Percentiles rank a stretch among this genome's conserved stretches.
phyloP scores from a whole-genome alignment of 495 filamentous ascomycete genomes.

The Talaromyces liani region DNA sequence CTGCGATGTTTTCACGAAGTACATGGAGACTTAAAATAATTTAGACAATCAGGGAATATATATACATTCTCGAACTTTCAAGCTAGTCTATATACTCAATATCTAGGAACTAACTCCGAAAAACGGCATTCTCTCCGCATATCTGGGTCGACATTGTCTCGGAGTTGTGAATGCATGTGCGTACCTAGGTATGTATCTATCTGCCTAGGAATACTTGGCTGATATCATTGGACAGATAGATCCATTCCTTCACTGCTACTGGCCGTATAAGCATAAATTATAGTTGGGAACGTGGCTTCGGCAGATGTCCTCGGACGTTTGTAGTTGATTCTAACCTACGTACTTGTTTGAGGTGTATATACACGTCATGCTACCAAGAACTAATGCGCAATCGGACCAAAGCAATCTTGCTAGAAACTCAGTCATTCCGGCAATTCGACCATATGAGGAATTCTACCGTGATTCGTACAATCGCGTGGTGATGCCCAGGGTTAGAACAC shows the following conservation, averaged over 20 bases:
- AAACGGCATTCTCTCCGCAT: background rate
- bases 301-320: background rate
- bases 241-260: background rate
- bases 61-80: background rate
- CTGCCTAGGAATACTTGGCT: background rate
- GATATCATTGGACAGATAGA: background rate
- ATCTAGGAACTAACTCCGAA: background rate
- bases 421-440: no score
- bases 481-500: no score
- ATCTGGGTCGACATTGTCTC: background rate
- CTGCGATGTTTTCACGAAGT: background rate
- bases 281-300: background rate
- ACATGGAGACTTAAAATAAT: background rate
- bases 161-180: background rate
- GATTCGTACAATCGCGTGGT: no score
- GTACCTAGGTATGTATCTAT: background rate
- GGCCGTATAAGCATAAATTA: background rate
- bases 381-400: background rate
- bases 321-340: background rate
- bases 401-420: background rate
- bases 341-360: background rate
- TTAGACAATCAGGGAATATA: background rate
- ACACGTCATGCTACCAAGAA: background rate
- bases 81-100: background rate
- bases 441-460: no score